Percentiles rank a stretch among this genome's conserved stretches.
phyloP scores from a whole-genome alignment of 2,329 filamentous ascomycete genomes.

The Fusarium sp. region DNA sequence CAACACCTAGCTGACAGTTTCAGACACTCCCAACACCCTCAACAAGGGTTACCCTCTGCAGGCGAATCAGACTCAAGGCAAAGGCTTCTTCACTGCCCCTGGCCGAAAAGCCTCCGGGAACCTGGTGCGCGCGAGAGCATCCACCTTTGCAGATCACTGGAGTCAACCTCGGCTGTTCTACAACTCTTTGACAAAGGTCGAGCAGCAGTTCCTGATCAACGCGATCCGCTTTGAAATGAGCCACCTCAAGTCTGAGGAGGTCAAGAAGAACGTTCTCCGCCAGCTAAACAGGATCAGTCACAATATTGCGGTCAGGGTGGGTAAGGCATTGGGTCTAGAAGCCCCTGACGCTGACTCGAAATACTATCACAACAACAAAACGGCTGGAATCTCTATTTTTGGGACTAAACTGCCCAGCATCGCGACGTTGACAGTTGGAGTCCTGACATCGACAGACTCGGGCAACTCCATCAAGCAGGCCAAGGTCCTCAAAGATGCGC shows the following conservation, averaged over 20 bases:
- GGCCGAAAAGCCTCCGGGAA: constrained; percentile 63
- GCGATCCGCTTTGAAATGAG: constrained; percentile 78
- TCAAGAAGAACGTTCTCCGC: constrained; percentile 73
- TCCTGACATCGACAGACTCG: constrained; percentile 63
- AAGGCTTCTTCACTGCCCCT: constrained; percentile 78
- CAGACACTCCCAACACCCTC: constrained; percentile 74
- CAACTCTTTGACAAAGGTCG: constrained; percentile 74
- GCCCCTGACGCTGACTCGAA: constrained; percentile 69
- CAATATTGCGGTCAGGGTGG: constrained; percentile 74
- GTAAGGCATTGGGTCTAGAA: constrained; percentile 67
- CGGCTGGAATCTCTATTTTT: constrained; percentile 70
- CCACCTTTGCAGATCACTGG: constrained; percentile 78
- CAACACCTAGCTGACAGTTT: constrained; percentile 6
- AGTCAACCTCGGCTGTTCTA: constrained; percentile 79
- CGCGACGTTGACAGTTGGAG: constrained; percentile 72
- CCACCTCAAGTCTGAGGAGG: constrained; percentile 65
- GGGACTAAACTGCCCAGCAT: constrained; percentile 68
- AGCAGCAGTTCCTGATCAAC: constrained; percentile 79
- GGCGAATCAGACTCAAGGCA: constrained; percentile 72
- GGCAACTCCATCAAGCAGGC: constrained; percentile 61
- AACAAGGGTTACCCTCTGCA: constrained; percentile 73
- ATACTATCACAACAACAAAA: constrained; percentile 78
- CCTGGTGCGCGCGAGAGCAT: constrained; percentile 68
- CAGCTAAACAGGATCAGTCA: constrained; percentile 78
- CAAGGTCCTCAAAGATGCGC: constrained; percentile 59